Conservation (phyloP, 2,329 filamentous ascomycete genomes). For the Botrytis aclada region DNA sequence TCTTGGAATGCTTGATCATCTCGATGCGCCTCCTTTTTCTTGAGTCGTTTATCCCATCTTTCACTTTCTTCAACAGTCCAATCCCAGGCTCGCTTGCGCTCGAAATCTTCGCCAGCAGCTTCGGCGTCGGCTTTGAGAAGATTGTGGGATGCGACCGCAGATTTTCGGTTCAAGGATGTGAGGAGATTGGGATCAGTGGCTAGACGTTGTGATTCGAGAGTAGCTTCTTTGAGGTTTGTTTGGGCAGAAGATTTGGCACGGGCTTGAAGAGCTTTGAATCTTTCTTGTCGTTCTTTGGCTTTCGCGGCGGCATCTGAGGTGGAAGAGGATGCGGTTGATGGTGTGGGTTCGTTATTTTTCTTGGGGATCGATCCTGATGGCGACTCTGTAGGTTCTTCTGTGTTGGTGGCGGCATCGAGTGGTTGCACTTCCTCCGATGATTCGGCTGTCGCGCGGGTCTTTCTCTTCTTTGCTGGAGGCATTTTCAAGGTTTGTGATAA, state of each 20-base stretch:
- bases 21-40: slow-evolving; percentile 76
- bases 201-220: slow-evolving; percentile 75
- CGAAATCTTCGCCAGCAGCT: slow-evolving; percentile 84
- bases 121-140: slow-evolving; percentile 88
- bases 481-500: slow-evolving; percentile 32
- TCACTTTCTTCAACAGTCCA: slow-evolving; percentile 96
- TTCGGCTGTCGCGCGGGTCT: slow-evolving; percentile 38
- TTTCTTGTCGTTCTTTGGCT: slow-evolving; percentile 66
- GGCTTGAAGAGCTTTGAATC: slow-evolving; percentile 84
- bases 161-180: slow-evolving; percentile 75
- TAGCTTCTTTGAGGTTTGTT: slow-evolving; percentile 79
- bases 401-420: slow-evolving; percentile 5
- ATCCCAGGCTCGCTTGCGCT: slow-evolving; percentile 97
- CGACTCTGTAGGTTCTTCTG: slow-evolving; percentile 17
- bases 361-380: slow-evolving; percentile 14
- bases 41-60: slow-evolving; percentile 85
- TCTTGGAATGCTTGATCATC: slow-evolving; percentile 90
- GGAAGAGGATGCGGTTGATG: slow-evolving; percentile 17
- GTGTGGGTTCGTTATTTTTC: background rate
- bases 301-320: slow-evolving; percentile 42
- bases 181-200: slow-evolving; percentile 75
- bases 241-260: slow-evolving; percentile 70
- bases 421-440: slow-evolving; percentile 20
- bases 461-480: slow-evolving; percentile 48
- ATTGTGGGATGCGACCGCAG: slow-evolving; percentile 86